Percentiles rank a stretch among this genome's conserved stretches.
These are phyloP conservation scores for Pichia cactophila DNA, from an alignment of 1,139 yeast genomes.

Conservation along the genomic window DNA sequence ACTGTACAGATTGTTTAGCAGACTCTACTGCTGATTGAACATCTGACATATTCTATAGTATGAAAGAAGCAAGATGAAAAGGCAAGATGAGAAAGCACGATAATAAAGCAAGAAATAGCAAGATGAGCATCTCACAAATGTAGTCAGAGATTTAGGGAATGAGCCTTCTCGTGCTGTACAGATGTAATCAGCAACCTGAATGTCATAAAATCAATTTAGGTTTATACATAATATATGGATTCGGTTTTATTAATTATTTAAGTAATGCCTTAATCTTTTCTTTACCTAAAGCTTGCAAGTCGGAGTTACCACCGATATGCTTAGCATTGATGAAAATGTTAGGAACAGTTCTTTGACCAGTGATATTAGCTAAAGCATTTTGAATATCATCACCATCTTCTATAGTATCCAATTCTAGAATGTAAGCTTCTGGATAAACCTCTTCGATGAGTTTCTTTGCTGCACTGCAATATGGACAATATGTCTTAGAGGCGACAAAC, in stretches of 20 bases:
- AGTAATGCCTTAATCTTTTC: constrained; percentile 9
- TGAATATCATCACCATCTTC: constrained; percentile 65
- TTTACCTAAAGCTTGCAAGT: constrained; percentile 47
- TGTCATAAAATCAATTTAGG: too few relatives aligned
- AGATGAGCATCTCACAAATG: too few relatives aligned
- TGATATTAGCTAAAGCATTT: constrained; percentile 62
- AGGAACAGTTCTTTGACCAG: constrained; percentile 93
- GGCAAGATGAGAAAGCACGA: neutral
- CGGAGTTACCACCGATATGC: constrained; percentile 94
- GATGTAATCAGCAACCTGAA: neutral
- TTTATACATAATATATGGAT: too few relatives aligned
- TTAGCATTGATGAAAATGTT: constrained; percentile 82
- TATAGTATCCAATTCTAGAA: constrained; percentile 57
- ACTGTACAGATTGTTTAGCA: constrained; percentile 15
- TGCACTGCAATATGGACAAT: constrained; percentile 67
- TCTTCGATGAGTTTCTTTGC: constrained; percentile 51
- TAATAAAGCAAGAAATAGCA: too few relatives aligned
- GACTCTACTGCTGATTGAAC: constrained; percentile 3
- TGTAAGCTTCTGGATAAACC: constrained; percentile 46
- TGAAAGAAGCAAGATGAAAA: neutral
- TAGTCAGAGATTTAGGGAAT: neutral
- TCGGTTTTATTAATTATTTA: neutral
- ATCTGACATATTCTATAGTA: neutral
- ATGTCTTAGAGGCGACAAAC: constrained; percentile 78
- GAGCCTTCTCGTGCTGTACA: neutral